Evolutionary conservation across 1,139 yeast genomes (phyloP).

Genomic region (Blastobotrys illinoisensis): DNA sequence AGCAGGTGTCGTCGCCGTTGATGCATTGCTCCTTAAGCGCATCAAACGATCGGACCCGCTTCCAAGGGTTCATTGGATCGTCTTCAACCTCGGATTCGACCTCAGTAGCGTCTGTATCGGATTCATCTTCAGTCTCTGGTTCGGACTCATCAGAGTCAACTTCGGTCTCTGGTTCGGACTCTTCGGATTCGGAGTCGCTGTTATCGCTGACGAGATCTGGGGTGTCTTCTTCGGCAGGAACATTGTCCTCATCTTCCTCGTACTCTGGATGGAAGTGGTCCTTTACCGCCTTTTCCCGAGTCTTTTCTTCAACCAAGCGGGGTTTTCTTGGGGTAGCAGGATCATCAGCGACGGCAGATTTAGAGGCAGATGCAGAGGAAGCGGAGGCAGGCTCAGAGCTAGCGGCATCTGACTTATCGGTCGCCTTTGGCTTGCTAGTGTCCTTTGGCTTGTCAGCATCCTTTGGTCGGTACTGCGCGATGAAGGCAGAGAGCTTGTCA

Average conservation of each 20-base stretch:
- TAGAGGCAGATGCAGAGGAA: constrained; percentile 7
- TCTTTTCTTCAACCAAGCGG: constrained; percentile 9
- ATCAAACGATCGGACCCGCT: constrained; percentile 9
- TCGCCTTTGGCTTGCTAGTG: not conserved
- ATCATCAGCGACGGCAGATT: constrained; percentile 5
- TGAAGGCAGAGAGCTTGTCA: not conserved
- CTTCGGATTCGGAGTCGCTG: not conserved
- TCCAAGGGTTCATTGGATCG: constrained; percentile 6
- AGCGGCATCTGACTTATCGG: too few relatives aligned
- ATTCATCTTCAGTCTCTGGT: not conserved
- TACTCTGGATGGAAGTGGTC: constrained; percentile 1
- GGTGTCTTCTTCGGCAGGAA: not conserved
- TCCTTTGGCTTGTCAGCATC: constrained; percentile 3
- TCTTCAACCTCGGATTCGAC: constrained; percentile 1
- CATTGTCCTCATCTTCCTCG: not conserved
- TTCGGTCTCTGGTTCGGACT: not conserved
- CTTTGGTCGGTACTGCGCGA: constrained; percentile 2
- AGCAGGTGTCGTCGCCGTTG: constrained; percentile 8
- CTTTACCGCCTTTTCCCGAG: not conserved
- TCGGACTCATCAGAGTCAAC: constrained; percentile 1
- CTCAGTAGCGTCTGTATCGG: constrained; percentile 11
- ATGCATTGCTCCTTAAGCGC: constrained; percentile 11
- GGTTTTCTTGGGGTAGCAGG: constrained; percentile 13
- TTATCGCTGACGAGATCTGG: not conserved
- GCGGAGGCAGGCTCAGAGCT: constrained; percentile 1